Base-by-base conservation (phyloP, 2,329 filamentous ascomycete species). In the Daldinia eschscholtzii region DNA sequence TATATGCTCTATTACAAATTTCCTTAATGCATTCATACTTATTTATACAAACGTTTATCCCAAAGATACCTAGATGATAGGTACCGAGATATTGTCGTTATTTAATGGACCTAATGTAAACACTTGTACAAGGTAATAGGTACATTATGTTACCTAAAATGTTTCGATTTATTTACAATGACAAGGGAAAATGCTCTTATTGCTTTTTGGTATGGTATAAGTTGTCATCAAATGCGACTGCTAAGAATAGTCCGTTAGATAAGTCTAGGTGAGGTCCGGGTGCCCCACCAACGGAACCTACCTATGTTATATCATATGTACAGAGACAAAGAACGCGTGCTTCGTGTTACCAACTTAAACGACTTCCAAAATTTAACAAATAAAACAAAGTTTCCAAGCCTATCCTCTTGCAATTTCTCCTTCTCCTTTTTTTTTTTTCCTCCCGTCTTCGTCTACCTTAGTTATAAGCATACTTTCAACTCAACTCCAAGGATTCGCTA, bases 261-360 rank as follows among this genome's bases (percentile, higher is more conserved):
- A 42, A 44, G 37, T 39, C 26, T 52, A 57, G 20, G 5, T 63
- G 53, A 37, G 7, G 41, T 7, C 20, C 39, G 55, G 61, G 46
- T 68, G 61, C 72, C 71, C 72, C 71, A 72, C 72, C 67, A 69
- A 68, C 70, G 59, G 61, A n/a, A 57, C 67, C 61, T 62, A 35
- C 2, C 58, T 42, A 42, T n/a, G 39, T 18, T 18, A 42, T 15
- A 28, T 28, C 52, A 37, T 55, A 55, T 26, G 33, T 37, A 37
- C 33, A 50, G 46, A 61, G 50, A 53, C 33, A 35, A 35, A 35
- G 33, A 33, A 35, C 63, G 65, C 68, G 62, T 70, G 59, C 58
- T 59, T 44, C 57, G 62, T 70, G 65, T 66, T 26, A 57, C 42
- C 15, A 42, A 46, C 50, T 39, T 30, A 37, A 26, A 26, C 44